Percentiles rank a stretch among this genome's conserved stretches.
phyloP scores from a whole-genome alignment of 495 filamentous ascomycete genomes.

The Diplogelasinospora grovesii region DNA sequence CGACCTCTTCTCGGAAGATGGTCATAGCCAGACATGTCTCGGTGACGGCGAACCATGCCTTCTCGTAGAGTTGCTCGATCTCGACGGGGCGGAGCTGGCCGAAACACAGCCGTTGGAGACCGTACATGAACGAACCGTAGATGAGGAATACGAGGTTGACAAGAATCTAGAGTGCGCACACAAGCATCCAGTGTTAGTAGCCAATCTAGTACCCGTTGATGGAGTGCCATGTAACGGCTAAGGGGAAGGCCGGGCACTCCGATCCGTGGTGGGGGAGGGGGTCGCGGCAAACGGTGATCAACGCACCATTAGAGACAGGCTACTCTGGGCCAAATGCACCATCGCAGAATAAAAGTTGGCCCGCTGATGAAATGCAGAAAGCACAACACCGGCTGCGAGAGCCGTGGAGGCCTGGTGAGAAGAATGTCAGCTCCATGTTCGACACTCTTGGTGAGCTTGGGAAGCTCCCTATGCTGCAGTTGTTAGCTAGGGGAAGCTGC shows the following conservation, averaged over 20 bases:
- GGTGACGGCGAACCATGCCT: constrained; percentile 93
- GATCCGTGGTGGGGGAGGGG: background rate
- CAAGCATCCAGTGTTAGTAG: constrained; percentile 6
- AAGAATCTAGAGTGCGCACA: constrained; percentile 68
- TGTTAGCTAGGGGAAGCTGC: constrained; percentile 10
- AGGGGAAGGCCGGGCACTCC: background rate
- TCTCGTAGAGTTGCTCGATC: constrained; percentile 94
- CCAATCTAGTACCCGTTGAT: background rate
- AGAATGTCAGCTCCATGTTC: constrained; percentile 12
- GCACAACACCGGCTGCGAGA: constrained; percentile 35
- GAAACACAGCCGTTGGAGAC: constrained; percentile 83
- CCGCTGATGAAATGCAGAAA: constrained; percentile 88
- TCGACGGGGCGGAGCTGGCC: constrained; percentile 88
- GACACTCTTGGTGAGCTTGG: background rate
- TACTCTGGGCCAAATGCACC: constrained; percentile 93
- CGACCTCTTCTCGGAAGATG: constrained; percentile 94
- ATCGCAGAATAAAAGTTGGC: constrained; percentile 96
- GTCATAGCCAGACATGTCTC: constrained; percentile 98
- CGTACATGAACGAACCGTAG: constrained; percentile 70
- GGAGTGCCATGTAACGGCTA: background rate
- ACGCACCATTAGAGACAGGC: constrained; percentile 82
- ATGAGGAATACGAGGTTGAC: constrained; percentile 79
- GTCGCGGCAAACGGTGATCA: constrained; percentile 2
- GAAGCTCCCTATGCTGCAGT: background rate
- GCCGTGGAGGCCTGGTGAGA: constrained; percentile 17